phyloP scores from a whole-genome alignment of 2,329 filamentous ascomycete species.

The Neonectria coccinea region DNA sequence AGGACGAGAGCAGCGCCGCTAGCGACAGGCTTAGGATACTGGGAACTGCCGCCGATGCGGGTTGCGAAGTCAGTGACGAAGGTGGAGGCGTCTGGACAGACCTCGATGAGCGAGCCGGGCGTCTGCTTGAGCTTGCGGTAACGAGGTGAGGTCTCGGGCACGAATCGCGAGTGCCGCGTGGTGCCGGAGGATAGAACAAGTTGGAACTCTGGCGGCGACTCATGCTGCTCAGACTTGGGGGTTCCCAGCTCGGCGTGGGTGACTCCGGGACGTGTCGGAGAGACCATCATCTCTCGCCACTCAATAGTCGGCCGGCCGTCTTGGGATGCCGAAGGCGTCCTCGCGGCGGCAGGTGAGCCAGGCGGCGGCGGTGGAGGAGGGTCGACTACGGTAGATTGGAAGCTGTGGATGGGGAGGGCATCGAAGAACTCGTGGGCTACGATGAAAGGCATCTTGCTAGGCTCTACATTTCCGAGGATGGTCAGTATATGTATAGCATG shows the following conservation, averaged over 20 bases:
- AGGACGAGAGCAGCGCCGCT: conserved; percentile 93
- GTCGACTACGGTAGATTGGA: conserved; percentile 75
- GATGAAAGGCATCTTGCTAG: conserved; percentile 86
- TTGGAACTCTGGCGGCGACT: conserved; percentile 83
- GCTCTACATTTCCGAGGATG: conserved; percentile 54
- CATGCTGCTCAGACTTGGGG: conserved; percentile 62
- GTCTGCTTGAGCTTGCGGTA: conserved; percentile 79
- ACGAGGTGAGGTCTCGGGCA: conserved; percentile 83
- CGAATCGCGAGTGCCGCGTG: conserved; percentile 85
- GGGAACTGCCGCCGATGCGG: conserved; percentile 79
- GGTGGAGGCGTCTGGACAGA: conserved; percentile 87
- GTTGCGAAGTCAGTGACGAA: conserved; percentile 85
- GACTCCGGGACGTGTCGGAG: conserved; percentile 69
- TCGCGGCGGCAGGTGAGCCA: conserved; percentile 54
- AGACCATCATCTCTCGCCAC: conserved; percentile 87
- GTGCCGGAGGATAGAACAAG: conserved; percentile 79
- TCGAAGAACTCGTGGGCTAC: conserved; percentile 99
- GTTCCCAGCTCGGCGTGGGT: conserved; percentile 66
- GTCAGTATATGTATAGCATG: conserved; percentile 9
- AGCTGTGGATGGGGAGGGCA: conserved; percentile 94
- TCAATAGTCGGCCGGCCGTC: conserved; percentile 61
- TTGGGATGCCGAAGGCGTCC: conserved; percentile 51
- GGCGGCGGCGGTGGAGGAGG: conserved; percentile 33
- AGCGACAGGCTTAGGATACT: conserved; percentile 68
- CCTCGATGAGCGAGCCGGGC: conserved; percentile 81